Evolutionary conservation across 768 basidiomycete genomes (phyloP).

Genomic region (Peribolospora kevripleyi): DNA sequence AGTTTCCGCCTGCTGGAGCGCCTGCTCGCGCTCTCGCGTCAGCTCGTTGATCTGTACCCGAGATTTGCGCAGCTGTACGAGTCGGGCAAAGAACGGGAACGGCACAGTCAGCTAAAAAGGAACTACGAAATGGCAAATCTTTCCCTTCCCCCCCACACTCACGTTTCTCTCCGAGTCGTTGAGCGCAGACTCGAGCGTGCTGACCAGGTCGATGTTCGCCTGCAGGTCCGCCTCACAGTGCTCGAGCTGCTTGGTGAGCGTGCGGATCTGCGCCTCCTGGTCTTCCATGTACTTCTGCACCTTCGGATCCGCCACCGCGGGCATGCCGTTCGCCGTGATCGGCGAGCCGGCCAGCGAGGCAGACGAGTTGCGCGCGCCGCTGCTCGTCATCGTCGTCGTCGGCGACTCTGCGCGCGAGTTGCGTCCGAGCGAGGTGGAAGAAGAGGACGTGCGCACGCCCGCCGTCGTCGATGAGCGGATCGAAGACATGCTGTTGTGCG

Average conservation of each 20-base stretch:
- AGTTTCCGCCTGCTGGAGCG: slow-evolving; percentile 37
- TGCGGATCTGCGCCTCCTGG: slow-evolving; percentile 43
- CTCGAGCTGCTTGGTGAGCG: slow-evolving; percentile 73
- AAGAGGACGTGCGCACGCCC: not conserved
- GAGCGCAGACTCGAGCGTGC: slow-evolving; percentile 56
- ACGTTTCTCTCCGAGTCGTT: slow-evolving; percentile 73
- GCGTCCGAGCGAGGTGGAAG: slow-evolving; percentile 5
- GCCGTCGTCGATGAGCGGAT: slow-evolving; percentile 8
- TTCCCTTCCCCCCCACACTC: slow-evolving; percentile 29
- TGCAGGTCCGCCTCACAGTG: slow-evolving; percentile 81
- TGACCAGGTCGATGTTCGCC: slow-evolving; percentile 71
- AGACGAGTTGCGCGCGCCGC: slow-evolving; percentile 5
- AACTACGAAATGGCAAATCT: not conserved
- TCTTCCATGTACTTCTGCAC: slow-evolving; percentile 9
- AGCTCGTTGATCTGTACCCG: slow-evolving; percentile 81
- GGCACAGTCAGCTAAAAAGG: slow-evolving; percentile 6
- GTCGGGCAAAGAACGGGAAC: slow-evolving; percentile 15
- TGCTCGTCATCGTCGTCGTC: not conserved
- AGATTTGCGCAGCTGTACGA: slow-evolving; percentile 45
- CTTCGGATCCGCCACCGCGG: slow-evolving; percentile 1
- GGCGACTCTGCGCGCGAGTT: not conserved
- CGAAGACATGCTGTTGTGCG: slow-evolving; percentile 38
- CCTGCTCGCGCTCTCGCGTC: slow-evolving; percentile 56
- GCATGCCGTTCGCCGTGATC: too few relatives aligned
- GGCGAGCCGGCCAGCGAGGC: not conserved